phyloP scores from a whole-genome alignment of 306 rosid genomes.

The Canavalia ensiformis region DNA sequence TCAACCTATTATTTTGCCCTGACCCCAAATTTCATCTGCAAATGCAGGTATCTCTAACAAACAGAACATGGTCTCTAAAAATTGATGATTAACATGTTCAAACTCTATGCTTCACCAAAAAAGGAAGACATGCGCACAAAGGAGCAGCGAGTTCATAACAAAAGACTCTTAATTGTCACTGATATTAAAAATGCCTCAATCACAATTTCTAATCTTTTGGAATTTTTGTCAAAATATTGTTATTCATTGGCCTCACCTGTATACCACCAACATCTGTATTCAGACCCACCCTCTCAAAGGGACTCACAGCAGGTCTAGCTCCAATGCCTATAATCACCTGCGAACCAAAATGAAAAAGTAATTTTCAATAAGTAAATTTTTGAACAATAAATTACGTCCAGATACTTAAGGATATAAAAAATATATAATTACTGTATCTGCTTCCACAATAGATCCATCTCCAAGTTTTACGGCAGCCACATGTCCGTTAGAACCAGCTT shows the following conservation, averaged over 20 bases:
- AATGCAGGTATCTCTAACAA: slow-evolving; percentile 18
- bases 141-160: not conserved
- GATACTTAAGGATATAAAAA: slow-evolving; percentile 22
- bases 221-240: slow-evolving; percentile 20
- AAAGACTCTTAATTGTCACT: slow-evolving; percentile 16
- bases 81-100: slow-evolving; percentile 24
- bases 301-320: slow-evolving; percentile 84
- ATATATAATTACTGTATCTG: slow-evolving; percentile 69
- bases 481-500: slow-evolving; percentile 76
- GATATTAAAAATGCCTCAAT: not conserved
- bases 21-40: slow-evolving; percentile 33
- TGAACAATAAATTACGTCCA: slow-evolving; percentile 9
- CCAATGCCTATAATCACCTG: slow-evolving; percentile 93
- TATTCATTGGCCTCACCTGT: slow-evolving; percentile 63
- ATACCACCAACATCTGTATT: slow-evolving; percentile 80
- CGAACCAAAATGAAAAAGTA: slow-evolving; percentile 45
- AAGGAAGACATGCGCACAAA: not conserved
- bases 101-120: slow-evolving; percentile 12
- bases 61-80: slow-evolving; percentile 29
- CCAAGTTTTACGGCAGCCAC: slow-evolving; percentile 81
- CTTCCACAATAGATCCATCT: slow-evolving; percentile 85
- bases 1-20: slow-evolving; percentile 16
- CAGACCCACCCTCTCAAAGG: slow-evolving; percentile 81
- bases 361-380: slow-evolving; percentile 28
- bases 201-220: slow-evolving; percentile 29